A percentile compares a stretch with the other conserved stretches of the same genome.
Evolutionary conservation across 352 stramenopile species (phyloP).

Genomic region (Phytopythium aichiense): DNA sequence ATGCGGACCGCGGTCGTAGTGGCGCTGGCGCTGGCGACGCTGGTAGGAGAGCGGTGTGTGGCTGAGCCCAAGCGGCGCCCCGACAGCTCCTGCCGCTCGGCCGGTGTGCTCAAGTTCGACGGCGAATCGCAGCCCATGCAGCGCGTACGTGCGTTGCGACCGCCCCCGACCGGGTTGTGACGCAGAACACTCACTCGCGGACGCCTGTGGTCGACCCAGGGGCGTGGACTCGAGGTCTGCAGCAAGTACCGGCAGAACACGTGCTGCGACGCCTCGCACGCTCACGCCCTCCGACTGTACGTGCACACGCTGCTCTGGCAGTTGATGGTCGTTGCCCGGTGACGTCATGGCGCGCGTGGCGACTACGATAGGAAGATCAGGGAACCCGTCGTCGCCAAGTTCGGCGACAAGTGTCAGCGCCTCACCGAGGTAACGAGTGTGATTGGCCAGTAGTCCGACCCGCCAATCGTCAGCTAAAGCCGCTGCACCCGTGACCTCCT

Average conservation of each 20-base stretch:
- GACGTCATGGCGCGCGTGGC: not conserved
- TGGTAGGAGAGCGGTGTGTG: constrained; percentile 16
- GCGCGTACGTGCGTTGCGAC: constrained; percentile 29
- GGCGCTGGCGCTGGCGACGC: constrained; percentile 16
- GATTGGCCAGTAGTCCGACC: too few species aligned
- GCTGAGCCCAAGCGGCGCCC: constrained; percentile 21
- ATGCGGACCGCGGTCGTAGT: constrained; percentile 12
- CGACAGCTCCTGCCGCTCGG: constrained; percentile 47
- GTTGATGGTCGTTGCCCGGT: constrained; percentile 5
- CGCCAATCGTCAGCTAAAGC: not conserved
- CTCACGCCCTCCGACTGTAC: constrained; percentile 55
- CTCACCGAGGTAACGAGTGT: constrained; percentile 35
- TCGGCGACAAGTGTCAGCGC: constrained; percentile 61
- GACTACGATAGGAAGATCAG: constrained; percentile 55
- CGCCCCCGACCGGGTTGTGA: not conserved
- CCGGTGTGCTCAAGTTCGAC: constrained; percentile 71
- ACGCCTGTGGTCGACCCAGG: constrained; percentile 16
- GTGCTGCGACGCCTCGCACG: constrained; percentile 77
- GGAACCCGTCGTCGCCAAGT: constrained; percentile 72
- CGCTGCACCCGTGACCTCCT: not conserved
- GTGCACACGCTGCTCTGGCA: constrained; percentile 10
- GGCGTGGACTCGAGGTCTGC: constrained; percentile 66
- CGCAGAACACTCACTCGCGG: not conserved
- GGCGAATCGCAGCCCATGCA: constrained; percentile 54
- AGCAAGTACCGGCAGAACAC: constrained; percentile 80